Evolutionary conservation across 768 basidiomycete species (phyloP).

Genomic region (Cystofilobasidium macerans): DNA sequence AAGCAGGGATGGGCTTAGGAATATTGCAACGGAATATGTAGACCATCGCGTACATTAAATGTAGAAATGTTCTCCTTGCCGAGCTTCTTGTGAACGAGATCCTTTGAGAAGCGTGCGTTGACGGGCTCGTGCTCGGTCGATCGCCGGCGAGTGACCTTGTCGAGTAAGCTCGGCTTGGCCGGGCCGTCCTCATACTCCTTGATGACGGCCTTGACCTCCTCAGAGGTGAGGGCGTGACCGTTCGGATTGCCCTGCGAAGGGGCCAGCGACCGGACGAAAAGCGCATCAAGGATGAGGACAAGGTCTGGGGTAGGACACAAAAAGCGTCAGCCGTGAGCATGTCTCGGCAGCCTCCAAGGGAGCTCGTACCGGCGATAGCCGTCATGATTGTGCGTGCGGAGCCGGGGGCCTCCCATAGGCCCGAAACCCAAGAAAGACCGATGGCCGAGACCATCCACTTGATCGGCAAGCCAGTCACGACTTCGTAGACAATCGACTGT

Average conservation of each 20-base stretch:
- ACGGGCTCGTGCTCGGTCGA: not conserved
- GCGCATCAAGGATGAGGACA: conserved; percentile 22
- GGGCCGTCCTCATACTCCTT: conserved; percentile 14
- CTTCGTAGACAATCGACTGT: conserved; percentile 22
- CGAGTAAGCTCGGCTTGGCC: not conserved
- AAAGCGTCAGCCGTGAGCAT: too few species aligned
- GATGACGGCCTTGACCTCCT: conserved; percentile 19
- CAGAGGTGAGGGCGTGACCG: not conserved
- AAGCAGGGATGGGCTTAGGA: not conserved
- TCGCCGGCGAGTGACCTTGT: not conserved
- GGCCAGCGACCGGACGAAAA: not conserved
- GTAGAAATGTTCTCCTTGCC: conserved; percentile 16
- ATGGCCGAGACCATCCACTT: conserved; percentile 23
- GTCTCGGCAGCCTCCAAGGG: too few species aligned
- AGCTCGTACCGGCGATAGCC: conserved; percentile 18
- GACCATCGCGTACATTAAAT: conserved; percentile 1
- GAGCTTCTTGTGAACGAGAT: conserved; percentile 9
- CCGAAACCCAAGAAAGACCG: conserved; percentile 1
- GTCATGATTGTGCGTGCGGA: conserved; percentile 16
- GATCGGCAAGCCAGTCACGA: conserved; percentile 19
- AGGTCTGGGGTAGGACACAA: conserved; percentile 2
- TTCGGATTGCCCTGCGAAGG: not conserved
- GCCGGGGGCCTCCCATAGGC: conserved; percentile 22
- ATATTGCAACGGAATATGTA: too few species aligned
- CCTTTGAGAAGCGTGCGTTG: not conserved